A percentile compares a stretch with the other conserved stretches of the same genome.
These are phyloP conservation scores for Trichophyton simii DNA, from an alignment of 2,329 filamentous ascomycete species.

Conservation along the genomic window DNA sequence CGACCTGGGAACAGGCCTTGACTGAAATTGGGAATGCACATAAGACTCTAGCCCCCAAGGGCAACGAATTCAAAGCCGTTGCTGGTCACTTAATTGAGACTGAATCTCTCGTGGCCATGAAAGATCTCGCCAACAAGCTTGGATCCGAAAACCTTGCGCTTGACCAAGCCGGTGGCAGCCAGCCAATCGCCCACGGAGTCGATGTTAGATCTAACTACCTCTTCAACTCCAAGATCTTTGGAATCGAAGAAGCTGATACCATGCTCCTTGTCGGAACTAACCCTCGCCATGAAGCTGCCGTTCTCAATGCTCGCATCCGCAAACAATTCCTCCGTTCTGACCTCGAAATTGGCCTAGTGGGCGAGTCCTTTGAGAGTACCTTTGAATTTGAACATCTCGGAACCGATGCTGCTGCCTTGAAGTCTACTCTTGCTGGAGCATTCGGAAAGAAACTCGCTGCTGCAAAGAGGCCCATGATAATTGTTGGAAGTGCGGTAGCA, in stretches of 20 bases:
- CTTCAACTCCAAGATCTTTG: constrained; percentile 91
- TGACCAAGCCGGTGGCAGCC: constrained; percentile 72
- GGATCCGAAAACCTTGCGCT: constrained; percentile 91
- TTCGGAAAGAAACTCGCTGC: constrained; percentile 87
- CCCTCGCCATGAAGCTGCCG: constrained; percentile 85
- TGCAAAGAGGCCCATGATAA: constrained; percentile 90
- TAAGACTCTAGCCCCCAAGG: constrained; percentile 65
- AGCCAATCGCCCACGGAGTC: constrained; percentile 79
- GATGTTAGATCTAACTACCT: constrained; percentile 90
- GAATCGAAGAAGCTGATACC: constrained; percentile 84
- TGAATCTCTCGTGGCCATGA: constrained; percentile 88
- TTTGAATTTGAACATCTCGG: constrained; percentile 93
- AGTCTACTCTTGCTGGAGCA: constrained; percentile 68
- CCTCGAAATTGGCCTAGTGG: constrained; percentile 81
- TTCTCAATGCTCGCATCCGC: constrained; percentile 88
- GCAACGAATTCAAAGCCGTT: constrained; percentile 90
- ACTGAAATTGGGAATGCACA: constrained; percentile 74
- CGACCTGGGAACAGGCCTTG: constrained; percentile 89
- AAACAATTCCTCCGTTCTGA: constrained; percentile 97
- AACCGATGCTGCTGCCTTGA: constrained; percentile 62
- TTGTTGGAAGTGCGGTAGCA: constrained; percentile 81
- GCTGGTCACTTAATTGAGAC: constrained; percentile 84
- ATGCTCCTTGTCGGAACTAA: constrained; percentile 93
- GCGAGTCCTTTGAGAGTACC: constrained; percentile 81
- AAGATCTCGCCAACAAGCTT: constrained; percentile 92